Percentiles rank a stretch among this genome's conserved stretches.
phyloP scores from a whole-genome alignment of 164 flowering plant species.

The Warburgia ugandensis region DNA sequence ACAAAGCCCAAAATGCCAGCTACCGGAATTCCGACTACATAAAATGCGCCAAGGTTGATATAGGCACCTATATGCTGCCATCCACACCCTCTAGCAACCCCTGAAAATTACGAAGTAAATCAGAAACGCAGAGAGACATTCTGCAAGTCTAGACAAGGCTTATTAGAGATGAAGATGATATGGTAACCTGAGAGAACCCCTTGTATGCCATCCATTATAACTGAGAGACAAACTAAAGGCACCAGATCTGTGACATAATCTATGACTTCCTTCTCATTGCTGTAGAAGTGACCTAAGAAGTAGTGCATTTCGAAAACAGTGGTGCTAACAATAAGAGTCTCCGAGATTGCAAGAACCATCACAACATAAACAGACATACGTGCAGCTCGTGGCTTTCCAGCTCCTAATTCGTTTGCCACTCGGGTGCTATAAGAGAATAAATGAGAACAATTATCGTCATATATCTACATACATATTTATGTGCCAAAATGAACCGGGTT shows the following conservation, averaged over 20 bases:
- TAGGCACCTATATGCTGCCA: constrained; percentile 80
- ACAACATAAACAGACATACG: constrained; percentile 38
- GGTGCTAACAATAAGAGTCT: constrained; percentile 34
- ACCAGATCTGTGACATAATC: constrained; percentile 62
- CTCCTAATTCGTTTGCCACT: constrained; percentile 87
- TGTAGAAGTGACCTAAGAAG: constrained; percentile 60
- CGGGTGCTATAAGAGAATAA: constrained; percentile 47
- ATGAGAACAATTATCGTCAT: neutral
- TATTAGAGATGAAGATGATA: neutral
- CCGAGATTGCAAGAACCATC: constrained; percentile 34
- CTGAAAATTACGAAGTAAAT: constrained; percentile 18
- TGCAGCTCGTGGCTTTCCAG: constrained; percentile 63
- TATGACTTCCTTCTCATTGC: constrained; percentile 73
- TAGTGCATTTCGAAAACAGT: constrained; percentile 39
- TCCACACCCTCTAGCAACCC: constrained; percentile 78
- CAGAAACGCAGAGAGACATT: neutral
- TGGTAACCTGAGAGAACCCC: constrained; percentile 66
- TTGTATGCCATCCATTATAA: constrained; percentile 56
- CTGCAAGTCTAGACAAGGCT: neutral
- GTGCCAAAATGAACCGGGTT: neutral
- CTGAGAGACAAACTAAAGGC: constrained; percentile 56
- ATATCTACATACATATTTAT: neutral
- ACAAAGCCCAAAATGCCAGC: constrained; percentile 44
- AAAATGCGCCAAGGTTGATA: constrained; percentile 63
- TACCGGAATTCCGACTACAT: constrained; percentile 56